A percentile compares a stretch with the other conserved stretches of the same genome.
phyloP scores from a whole-genome alignment of 352 stramenopile species.

The Pythium angustatum region DNA sequence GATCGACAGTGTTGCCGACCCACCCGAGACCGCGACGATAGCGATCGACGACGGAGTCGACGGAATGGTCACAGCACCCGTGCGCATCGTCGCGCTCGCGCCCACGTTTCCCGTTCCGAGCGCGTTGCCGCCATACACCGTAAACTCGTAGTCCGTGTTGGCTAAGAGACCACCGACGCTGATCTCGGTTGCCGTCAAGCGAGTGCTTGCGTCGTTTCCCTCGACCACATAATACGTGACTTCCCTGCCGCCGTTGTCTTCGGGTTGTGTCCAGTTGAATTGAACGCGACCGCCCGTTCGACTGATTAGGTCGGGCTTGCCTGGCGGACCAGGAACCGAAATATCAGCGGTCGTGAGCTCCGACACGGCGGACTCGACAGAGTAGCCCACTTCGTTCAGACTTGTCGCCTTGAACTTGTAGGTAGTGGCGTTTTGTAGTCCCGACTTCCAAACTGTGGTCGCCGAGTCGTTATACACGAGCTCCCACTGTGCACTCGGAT shows the following conservation, averaged over 20 bases:
- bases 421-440: constrained; percentile 39
- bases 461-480: constrained; percentile 48
- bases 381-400: constrained; percentile 52
- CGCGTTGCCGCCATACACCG: constrained; percentile 49
- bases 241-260: constrained; percentile 54
- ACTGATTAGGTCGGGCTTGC: constrained; percentile 18
- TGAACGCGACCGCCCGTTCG: constrained; percentile 45
- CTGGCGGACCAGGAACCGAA: constrained; percentile 50
- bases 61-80: constrained; percentile 30
- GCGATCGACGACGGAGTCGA: constrained; percentile 30
- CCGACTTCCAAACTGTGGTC: constrained; percentile 52
- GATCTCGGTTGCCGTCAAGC: constrained; percentile 7
- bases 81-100: constrained; percentile 29
- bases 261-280: constrained; percentile 41
- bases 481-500: constrained; percentile 27
- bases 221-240: constrained; percentile 48
- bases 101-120: constrained; percentile 43
- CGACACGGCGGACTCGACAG: constrained; percentile 29
- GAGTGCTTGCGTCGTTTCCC: constrained; percentile 17
- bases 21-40: constrained; percentile 39
- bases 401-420: constrained; percentile 58
- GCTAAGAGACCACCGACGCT: constrained; percentile 44
- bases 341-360: constrained; percentile 46
- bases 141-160: constrained; percentile 46
- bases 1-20: constrained; percentile 38